These are phyloP conservation scores for Termitomyces sp. DNA, from an alignment of 768 basidiomycete genomes.

Conservation along the genomic window DNA sequence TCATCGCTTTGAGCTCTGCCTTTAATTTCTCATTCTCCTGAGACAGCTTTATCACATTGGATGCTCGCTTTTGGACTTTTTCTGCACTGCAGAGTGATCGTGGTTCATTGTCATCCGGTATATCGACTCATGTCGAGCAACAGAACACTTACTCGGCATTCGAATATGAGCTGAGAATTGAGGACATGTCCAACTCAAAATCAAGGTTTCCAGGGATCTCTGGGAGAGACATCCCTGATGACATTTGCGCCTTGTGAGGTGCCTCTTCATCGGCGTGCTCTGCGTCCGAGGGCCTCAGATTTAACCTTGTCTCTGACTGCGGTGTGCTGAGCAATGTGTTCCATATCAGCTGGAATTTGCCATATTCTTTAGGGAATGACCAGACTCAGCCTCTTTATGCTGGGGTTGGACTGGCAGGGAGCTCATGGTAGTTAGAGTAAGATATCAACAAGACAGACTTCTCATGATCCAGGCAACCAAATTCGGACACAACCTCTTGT, in stretches of 20 bases:
- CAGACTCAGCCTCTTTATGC: conserved; percentile 32
- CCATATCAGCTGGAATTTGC: conserved; percentile 28
- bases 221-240: conserved; percentile 27
- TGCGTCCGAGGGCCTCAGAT: neutral
- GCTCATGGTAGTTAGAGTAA: conserved; percentile 31
- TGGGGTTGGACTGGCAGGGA: conserved; percentile 16
- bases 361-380: conserved; percentile 19
- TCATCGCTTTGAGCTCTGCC: conserved; percentile 72
- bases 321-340: conserved; percentile 21
- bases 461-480: conserved; percentile 37
- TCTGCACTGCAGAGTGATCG: conserved; percentile 32
- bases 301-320: neutral
- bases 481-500: conserved; percentile 3
- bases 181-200: conserved; percentile 41
- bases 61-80: conserved; percentile 67
- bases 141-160: conserved; percentile 46
- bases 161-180: conserved; percentile 35
- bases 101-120: conserved; percentile 18
- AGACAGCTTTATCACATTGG: conserved; percentile 72
- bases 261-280: conserved; percentile 1
- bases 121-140: conserved; percentile 11
- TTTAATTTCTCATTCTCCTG: conserved; percentile 80
- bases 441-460: conserved; percentile 33
- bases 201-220: conserved; percentile 51
- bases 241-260: conserved; percentile 5